Evolutionary conservation across 2,329 filamentous ascomycete species (phyloP), one percentile per base, ranked within the genome.

Genomic region (Pezicula carpinea): DNA sequence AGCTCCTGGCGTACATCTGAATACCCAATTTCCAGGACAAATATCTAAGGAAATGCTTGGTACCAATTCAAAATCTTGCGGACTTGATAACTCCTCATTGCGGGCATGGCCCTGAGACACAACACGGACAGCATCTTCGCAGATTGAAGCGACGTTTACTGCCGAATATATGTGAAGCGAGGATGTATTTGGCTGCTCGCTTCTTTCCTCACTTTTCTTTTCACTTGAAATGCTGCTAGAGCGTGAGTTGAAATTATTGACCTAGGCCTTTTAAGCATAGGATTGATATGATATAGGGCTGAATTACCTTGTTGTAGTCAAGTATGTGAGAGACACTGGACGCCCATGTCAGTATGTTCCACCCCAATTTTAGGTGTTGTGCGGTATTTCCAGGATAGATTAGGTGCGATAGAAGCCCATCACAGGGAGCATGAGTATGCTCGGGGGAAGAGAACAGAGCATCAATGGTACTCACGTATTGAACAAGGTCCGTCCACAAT

Each of bases 1-100:
- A 3, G 71, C 71, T 0, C 79, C 79, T 0, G 76, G 72, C 35
- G 80, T 71, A 4, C 74, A 72, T 3, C 69, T 65, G 51, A 77
- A 55, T 22, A 44, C 22, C 46, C 46, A 53, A 29, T 55, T 35
- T 5, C 41, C 32, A 19, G 38, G 47, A 11, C 35, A 8, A 18
- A 55, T 44, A 15, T 55, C 41, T 10, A 55, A 4, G 32, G 46
- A 43, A 32, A 51, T 41, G 21, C 22, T 39, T 22, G 10, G 17
- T 3, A 39, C 13, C 11, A 14, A 26, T 26, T 10, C 11, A 11
- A 10, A 13, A 22, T n/a, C 7, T 13, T 22, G 18, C 8, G 22
- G 13, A n/a, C 4, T 23, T n/a, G 38, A 39, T 13, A 39, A n/a
- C 13, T 35, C 17, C 22, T 39, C 17, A 15, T 39, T 18, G 4